Percentiles rank a stretch among this genome's conserved stretches.
phyloP scores from a whole-genome alignment of 768 basidiomycete genomes.

The Sistotremastrum suecicum region DNA sequence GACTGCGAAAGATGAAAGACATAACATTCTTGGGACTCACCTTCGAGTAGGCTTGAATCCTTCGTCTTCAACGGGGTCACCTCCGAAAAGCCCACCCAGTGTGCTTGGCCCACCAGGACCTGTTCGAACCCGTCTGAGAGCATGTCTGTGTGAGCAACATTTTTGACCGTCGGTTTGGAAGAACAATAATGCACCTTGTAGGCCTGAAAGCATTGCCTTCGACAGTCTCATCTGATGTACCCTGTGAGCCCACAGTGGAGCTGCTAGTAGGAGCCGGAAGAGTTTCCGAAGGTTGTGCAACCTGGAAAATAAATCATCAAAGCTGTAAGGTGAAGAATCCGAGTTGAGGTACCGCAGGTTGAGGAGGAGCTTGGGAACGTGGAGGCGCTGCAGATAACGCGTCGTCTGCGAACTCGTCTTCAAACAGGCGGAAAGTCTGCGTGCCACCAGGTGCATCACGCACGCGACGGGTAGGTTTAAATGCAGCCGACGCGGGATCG shows the following conservation, averaged over 20 bases:
- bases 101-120: conserved; percentile 18
- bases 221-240: too few relatives aligned
- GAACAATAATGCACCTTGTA: too few relatives aligned
- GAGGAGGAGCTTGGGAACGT: conserved; percentile 10
- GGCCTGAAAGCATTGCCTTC: too few relatives aligned
- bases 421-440: conserved; percentile 35
- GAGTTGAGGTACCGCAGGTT: neutral
- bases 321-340: neutral
- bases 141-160: neutral
- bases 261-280: neutral
- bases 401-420: conserved; percentile 30
- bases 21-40: conserved; percentile 20
- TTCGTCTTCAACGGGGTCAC: conserved; percentile 18
- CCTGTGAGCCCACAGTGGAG: neutral
- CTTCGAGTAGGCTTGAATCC: conserved; percentile 59
- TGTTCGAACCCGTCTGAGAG: conserved; percentile 19
- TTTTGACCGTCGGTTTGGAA: too few relatives aligned
- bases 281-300: neutral
- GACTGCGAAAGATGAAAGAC: neutral
- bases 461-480: conserved; percentile 44
- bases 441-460: conserved; percentile 39
- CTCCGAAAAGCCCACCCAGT: conserved; percentile 30
- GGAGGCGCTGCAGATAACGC: conserved; percentile 44
- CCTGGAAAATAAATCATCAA: neutral
- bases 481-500: conserved; percentile 6